phyloP scores from a whole-genome alignment of 192 early-diverging fungal genomes.

The Radiomyces spectabilis region DNA sequence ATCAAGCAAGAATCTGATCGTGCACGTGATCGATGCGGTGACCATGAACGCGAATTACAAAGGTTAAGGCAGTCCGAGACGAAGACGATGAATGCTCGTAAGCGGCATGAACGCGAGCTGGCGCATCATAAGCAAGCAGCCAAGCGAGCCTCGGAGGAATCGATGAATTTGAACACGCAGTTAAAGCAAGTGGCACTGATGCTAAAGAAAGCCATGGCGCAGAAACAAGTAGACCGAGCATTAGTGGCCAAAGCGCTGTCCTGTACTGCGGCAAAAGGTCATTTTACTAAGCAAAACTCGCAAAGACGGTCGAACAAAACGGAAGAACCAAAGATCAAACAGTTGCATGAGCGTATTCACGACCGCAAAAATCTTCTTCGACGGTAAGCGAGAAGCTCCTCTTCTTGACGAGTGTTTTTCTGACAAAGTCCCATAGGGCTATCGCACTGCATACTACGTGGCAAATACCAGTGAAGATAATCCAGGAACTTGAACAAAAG shows the following conservation, averaged over 20 bases:
- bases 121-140: neutral
- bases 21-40: neutral
- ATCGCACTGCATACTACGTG: neutral
- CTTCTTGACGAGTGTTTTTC: too few relatives aligned
- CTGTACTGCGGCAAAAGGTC: conserved; percentile 6
- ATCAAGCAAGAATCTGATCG: conserved; percentile 21
- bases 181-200: neutral
- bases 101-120: conserved; percentile 5
- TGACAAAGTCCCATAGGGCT: too few relatives aligned
- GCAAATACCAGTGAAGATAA: neutral
- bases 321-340: too few relatives aligned
- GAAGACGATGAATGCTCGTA: neutral
- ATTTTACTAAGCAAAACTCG: conserved; percentile 3
- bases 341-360: conserved; percentile 10
- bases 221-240: neutral
- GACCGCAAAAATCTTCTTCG: conserved; percentile 4
- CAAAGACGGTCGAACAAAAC: neutral
- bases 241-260: conserved; percentile 7
- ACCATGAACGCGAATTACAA: conserved; percentile 4
- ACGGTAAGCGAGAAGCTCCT: conserved; percentile 6
- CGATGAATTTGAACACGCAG: neutral
- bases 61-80: conserved; percentile 5
- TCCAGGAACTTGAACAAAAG: conserved; percentile 2
- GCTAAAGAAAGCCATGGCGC: neutral
- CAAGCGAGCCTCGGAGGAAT: conserved; percentile 6